Evolutionary conservation across 2,329 filamentous ascomycete species (phyloP), one percentile per base, ranked within the genome.

Genomic region (Byssoonygena ceratinophila): DNA sequence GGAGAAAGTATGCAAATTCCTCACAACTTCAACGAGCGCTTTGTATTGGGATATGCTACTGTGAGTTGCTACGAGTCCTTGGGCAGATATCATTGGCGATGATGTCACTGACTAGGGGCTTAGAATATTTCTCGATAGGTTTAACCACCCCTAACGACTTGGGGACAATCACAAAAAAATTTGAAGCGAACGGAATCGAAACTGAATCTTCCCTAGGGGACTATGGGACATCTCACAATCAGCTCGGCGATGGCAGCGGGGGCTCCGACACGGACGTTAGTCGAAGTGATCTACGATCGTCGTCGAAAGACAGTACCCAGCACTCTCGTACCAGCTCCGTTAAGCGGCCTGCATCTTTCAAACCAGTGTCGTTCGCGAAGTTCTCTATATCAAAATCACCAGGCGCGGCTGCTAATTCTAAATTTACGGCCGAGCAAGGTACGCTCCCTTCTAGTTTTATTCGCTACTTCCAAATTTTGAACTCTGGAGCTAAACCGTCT

Each of bases 301-400:
- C 60, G 61, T 67, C 54, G 59, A 62, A 55, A 57, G 64, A 69
- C 61, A 71, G 61, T 63, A 75, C 65, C 59, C 71, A 66, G 66
- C 64, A 67, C 47, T 63, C 64, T 46, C 68, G 78, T 40, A 74
- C 75, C 20, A 66, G 68, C 41, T 72, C 80, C 12, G 70, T 77
- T 40, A 83, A 83, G 71, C 81, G 82, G 63, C 77, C 79, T 25
- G 67, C 76, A 4, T 73, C 76, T 2, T 83, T 83, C 68, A 83
- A 82, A 65, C 79, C 80, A 25, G 78, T 84, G 32, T 82, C 79
- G 12, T 81, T 83, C 53, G 80, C 81, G 34, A 84, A 83, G 66
- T 82, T 78, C 63, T 80, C 82, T 55, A 71, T 83, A 52, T 77
- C 79, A 45, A 84, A 84, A 64, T 75, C 80, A 22, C 74, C 78